Evolutionary conservation across 306 rosid species (phyloP).

Genomic region (Datisca glomerata): DNA sequence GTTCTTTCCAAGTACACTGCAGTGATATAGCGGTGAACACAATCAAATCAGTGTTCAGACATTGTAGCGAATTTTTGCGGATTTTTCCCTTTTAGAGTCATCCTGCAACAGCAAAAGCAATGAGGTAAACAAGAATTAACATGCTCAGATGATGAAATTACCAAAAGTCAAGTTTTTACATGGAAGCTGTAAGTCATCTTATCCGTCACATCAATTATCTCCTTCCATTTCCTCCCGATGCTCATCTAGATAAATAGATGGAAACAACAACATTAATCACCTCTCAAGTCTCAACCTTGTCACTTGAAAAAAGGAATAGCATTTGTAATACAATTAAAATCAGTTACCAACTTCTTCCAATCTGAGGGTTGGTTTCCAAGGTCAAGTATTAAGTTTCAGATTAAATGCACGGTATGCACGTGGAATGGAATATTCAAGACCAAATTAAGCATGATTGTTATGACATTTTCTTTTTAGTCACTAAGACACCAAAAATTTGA

Average conservation of each 20-base stretch:
- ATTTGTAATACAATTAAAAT: no score
- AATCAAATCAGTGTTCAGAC: conserved; percentile 17
- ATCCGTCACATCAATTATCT: conserved; percentile 58
- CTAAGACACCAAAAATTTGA: no score
- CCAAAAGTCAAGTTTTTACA: conserved; percentile 31
- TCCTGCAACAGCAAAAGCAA: conserved; percentile 44
- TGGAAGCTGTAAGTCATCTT: conserved; percentile 67
- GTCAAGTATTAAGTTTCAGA: no score
- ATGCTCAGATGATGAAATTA: neutral
- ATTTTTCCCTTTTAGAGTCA: conserved; percentile 59
- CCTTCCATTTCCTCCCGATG: conserved; percentile 99
- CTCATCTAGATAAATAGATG: conserved; percentile 47
- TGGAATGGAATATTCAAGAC: no score
- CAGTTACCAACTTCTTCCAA: no score
- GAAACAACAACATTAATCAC: conserved; percentile 6
- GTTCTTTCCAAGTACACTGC: neutral
- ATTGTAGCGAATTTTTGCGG: conserved; percentile 55
- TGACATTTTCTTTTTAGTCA: no score
- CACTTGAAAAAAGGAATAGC: no score
- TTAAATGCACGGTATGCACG: no score
- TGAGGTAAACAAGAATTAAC: conserved; percentile 12
- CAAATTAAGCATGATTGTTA: no score
- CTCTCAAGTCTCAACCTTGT: no score
- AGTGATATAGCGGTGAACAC: neutral
- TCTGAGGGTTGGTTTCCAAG: no score